These are phyloP conservation scores for Bassia scoparia DNA, from an alignment of 148 eudicot species.

Conservation along the genomic window DNA sequence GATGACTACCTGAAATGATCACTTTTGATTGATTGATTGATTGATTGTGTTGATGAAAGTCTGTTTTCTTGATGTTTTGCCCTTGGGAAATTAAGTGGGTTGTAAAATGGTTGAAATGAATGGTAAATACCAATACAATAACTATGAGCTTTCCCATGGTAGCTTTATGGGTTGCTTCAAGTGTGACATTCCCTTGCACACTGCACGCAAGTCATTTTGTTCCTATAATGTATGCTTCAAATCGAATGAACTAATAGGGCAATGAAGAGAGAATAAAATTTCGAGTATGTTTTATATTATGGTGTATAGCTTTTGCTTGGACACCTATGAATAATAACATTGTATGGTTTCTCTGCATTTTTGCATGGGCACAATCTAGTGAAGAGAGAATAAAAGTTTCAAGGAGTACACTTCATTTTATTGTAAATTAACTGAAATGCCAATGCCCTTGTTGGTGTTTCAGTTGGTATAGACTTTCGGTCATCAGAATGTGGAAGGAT, in stretches of 20 bases:
- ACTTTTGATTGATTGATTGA: too few relatives aligned
- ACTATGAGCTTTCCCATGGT: not conserved
- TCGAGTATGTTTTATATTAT: not conserved
- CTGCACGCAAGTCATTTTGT: not conserved
- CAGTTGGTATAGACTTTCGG: not conserved
- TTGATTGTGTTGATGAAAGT: too few relatives aligned
- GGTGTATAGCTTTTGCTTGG: not conserved
- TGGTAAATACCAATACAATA: not conserved
- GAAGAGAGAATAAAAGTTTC: not conserved
- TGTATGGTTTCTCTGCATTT: too few relatives aligned
- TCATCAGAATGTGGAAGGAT: not conserved
- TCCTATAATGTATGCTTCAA: not conserved
- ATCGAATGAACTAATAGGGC: not conserved
- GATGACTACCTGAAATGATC: too few relatives aligned
- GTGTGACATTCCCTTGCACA: not conserved
- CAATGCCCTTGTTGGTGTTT: not conserved
- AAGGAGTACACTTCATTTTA: not conserved
- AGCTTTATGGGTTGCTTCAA: not conserved
- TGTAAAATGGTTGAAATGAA: not conserved
- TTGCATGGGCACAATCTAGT: too few relatives aligned
- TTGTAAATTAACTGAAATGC: not conserved
- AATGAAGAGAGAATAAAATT: not conserved
- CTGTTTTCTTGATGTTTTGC: too few relatives aligned
- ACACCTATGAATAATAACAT: too few relatives aligned
- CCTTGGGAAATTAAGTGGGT: too few relatives aligned